phyloP scores from a whole-genome alignment of 1,284 basidiomycete species.

The Malassezia furfur region DNA sequence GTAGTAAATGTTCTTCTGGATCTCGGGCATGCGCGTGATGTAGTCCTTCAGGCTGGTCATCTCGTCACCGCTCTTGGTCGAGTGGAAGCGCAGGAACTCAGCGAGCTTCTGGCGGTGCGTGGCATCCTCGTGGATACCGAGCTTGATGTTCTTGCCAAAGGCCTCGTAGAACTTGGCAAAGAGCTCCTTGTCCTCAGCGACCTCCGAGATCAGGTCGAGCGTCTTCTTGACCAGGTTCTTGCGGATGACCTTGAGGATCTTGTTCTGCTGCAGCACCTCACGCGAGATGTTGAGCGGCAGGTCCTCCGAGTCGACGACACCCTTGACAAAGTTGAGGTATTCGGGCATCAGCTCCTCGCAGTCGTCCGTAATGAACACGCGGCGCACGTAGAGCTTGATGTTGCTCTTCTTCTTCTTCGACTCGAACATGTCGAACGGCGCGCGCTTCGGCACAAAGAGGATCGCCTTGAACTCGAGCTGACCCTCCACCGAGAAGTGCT shows the following conservation, averaged over 20 bases:
- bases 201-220: slow-evolving; percentile 87
- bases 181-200: slow-evolving; percentile 99
- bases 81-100: slow-evolving; percentile 97
- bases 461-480: slow-evolving; percentile 99
- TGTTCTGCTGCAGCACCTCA: slow-evolving; percentile 99
- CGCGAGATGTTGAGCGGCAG: slow-evolving; percentile 99
- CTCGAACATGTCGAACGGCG: slow-evolving; percentile 93
- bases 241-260: slow-evolving; percentile 98
- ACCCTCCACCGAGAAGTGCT: slow-evolving; percentile 99
- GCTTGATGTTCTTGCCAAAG: slow-evolving; percentile 58
- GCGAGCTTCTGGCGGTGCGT: slow-evolving; percentile 99
- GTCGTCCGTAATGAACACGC: slow-evolving; percentile 99
- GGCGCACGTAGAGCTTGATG: slow-evolving; percentile 99
- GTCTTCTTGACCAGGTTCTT: slow-evolving; percentile 85
- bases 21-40: slow-evolving; percentile 98
- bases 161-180: slow-evolving; percentile 88
- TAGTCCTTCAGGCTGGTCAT: slow-evolving; percentile 96
- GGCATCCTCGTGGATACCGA: slow-evolving; percentile 98
- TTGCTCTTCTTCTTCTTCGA: slow-evolving; percentile 99
- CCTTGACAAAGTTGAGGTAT: slow-evolving; percentile 99
- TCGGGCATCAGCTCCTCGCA: slow-evolving; percentile 99
- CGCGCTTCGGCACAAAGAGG: slow-evolving; percentile 75
- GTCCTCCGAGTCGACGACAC: slow-evolving; percentile 91
- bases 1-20: slow-evolving; percentile 94
- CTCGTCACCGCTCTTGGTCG: slow-evolving; percentile 89